Evolutionary conservation across 129 eudicot species (phyloP).

Genomic region (Solidago caesia): DNA sequence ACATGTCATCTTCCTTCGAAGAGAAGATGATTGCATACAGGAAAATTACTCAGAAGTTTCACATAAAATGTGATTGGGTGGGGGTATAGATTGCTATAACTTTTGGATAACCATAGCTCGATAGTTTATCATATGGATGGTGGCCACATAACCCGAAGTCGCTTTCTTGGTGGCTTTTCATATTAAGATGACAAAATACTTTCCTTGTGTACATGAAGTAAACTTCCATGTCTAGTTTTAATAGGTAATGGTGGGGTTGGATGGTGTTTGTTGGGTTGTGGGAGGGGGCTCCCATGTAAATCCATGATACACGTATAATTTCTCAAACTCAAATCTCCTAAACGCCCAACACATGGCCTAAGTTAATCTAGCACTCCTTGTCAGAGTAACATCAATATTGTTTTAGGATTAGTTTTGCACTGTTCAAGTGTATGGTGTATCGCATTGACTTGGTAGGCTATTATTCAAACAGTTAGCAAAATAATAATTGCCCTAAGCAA

Average conservation of each 20-base stretch:
- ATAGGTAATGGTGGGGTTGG: constrained; percentile 16
- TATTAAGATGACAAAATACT: neutral
- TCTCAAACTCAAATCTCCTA: neutral
- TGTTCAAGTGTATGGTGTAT: neutral
- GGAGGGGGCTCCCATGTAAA: constrained; percentile 18
- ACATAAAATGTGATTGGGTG: neutral
- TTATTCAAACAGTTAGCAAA: no score
- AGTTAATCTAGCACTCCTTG: neutral
- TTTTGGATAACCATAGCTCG: neutral
- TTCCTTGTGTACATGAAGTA: constrained; percentile 24
- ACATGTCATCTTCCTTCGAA: no score
- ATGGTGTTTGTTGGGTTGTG: constrained; percentile 20
- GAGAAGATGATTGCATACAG: neutral
- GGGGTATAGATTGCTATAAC: neutral
- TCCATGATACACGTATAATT: constrained; percentile 18
- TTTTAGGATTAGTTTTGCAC: neutral
- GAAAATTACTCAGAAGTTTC: neutral
- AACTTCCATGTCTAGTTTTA: constrained; percentile 11
- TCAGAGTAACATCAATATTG: no score
- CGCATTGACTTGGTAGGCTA: neutral
- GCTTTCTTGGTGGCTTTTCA: no score
- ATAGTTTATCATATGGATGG: constrained; percentile 8
- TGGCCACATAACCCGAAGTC: neutral
- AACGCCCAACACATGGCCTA: neutral
- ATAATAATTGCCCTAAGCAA: neutral